Conservation (phyloP, 2,329 filamentous ascomycete species). For the Lanzia echinophila region DNA sequence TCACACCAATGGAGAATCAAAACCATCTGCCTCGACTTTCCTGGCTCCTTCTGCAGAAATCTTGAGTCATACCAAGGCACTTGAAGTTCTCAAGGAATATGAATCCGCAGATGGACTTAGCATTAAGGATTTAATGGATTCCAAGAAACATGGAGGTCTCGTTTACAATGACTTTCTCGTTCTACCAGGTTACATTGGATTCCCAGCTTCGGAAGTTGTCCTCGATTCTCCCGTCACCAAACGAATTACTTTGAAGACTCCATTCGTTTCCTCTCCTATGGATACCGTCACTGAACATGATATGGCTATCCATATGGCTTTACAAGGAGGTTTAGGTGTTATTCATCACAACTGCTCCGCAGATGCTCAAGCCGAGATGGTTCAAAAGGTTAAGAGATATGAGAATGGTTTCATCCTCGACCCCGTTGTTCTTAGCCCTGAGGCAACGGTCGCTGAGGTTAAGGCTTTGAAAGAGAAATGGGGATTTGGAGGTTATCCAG, state of each 20-base stretch:
- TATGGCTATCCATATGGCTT: constrained; percentile 97
- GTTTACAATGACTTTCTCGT: constrained; percentile 99
- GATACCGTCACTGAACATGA: constrained; percentile 99
- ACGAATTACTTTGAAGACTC: constrained; percentile 91
- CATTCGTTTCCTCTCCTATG: constrained; percentile 97
- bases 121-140: constrained; percentile 81
- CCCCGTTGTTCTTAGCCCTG: constrained; percentile 82
- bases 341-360: constrained; percentile 99
- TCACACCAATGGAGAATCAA: constrained; percentile 57
- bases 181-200: constrained; percentile 96
- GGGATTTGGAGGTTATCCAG: constrained; percentile 97
- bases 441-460: constrained; percentile 84
- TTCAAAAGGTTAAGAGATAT: constrained; percentile 97
- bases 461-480: constrained; percentile 93
- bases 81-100: constrained; percentile 79
- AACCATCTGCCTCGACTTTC: constrained; percentile 34
- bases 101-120: constrained; percentile 76
- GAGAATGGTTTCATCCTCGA: constrained; percentile 99
- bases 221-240: constrained; percentile 93
- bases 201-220: constrained; percentile 80
- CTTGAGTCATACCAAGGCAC: constrained; percentile 67
- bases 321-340: constrained; percentile 83
- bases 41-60: constrained; percentile 37
- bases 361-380: constrained; percentile 96
- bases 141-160: constrained; percentile 83